Base-by-base conservation (phyloP, 1,139 yeast genomes). In the Geotrichum fermentans region DNA sequence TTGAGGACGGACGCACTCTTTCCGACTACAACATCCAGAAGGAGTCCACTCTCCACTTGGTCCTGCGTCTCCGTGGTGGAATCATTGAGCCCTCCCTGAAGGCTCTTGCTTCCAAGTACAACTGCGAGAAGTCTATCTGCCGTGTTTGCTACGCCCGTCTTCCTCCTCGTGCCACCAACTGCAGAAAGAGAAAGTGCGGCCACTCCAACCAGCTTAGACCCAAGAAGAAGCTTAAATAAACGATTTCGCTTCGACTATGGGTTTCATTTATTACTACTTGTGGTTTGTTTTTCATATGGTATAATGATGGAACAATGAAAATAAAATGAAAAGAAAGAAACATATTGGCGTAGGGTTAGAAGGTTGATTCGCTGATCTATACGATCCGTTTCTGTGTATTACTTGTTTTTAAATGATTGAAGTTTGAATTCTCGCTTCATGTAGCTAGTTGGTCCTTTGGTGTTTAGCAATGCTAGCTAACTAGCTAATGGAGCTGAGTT, bases 131-230 rank as follows among this genome's bases (percentile, higher is more conserved):
- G 82, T 76, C 96, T 65, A 92, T 92, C 74, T 92, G 98, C 83
- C 95, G 98, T 79, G 86, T 89, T 77, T 92, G 98, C 82, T 92
- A 92, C 84, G 97, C 98, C 69, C 94, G 98, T 83, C 88, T 92
- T 73, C 98, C 98, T 72, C 96, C 97, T 77, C 92, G 97, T 85
- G 98, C 98, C 69, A 92, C 97, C 78, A 92, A 92, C 96, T 92
- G 98, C 84, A 89, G 98, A 82, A 92, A 92, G 97, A 89, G 97
- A 88, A 92, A 92, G 84, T 92, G 98, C 79, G 98, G 98, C 71
- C 98, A 92, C 95, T 82, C 96, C 76, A 92, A 92, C 83, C 98
- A 92, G 82, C 87, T 90, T 78, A 89, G 97, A 83, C 97, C 97
- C 79, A 90, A 90, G 96, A 92, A 92, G 95, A 92, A 92, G 89